Evolutionary conservation across 768 basidiomycete genomes (phyloP).

Genomic region (Mycena alexandri): DNA sequence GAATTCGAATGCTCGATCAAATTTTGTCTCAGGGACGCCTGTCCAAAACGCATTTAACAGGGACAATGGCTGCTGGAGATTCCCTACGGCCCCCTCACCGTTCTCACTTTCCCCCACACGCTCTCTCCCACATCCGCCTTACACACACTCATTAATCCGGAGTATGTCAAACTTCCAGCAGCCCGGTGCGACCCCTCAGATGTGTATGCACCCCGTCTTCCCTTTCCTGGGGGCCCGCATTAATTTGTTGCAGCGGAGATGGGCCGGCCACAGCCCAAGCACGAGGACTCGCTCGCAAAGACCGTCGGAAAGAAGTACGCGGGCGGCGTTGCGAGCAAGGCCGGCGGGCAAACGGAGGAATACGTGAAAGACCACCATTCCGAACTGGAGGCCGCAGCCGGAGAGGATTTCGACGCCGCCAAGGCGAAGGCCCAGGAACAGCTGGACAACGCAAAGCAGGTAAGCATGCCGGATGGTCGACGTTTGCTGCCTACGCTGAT

Average conservation of each 20-base stretch:
- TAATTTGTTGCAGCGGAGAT: conserved; percentile 16
- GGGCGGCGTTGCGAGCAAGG: conserved; percentile 31
- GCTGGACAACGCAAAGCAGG: conserved; percentile 33
- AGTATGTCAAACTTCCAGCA: conserved; percentile 35
- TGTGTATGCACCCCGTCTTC: conserved; percentile 30
- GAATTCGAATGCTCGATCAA: neutral
- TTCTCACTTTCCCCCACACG: neutral
- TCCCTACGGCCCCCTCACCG: neutral
- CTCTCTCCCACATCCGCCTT: neutral
- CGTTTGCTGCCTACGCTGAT: neutral
- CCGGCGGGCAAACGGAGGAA: conserved; percentile 33
- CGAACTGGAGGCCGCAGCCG: conserved; percentile 20
- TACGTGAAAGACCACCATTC: conserved; percentile 35
- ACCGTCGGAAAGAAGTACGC: conserved; percentile 37
- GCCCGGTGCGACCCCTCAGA: conserved; percentile 30
- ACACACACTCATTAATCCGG: conserved; percentile 25
- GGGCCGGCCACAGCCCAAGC: conserved; percentile 15
- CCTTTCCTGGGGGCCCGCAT: neutral
- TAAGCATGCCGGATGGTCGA: neutral
- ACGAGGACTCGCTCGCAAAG: conserved; percentile 32
- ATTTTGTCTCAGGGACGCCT: conserved; percentile 6
- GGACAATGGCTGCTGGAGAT: too few species aligned
- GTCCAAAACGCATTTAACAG: neutral
- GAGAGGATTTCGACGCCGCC: conserved; percentile 28
- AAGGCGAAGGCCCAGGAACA: conserved; percentile 28